Percentiles rank a stretch among this genome's conserved stretches.
phyloP scores from a whole-genome alignment of 805 yeast genomes.

The Yarrowia deformans region DNA sequence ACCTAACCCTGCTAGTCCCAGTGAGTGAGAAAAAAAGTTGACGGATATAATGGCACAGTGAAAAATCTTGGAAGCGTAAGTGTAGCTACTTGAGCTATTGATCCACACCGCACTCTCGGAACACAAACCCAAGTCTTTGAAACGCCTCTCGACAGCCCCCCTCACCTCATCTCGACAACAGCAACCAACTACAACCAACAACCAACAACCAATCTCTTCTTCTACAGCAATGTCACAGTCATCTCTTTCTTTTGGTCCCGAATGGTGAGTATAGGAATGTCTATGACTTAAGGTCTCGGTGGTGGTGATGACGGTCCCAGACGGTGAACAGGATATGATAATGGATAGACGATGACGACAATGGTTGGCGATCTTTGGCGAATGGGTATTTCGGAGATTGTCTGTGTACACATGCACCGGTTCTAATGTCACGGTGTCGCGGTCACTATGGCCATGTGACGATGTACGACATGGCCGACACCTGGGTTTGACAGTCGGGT shows the following conservation, averaged over 20 bases:
- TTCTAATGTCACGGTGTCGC: too few species aligned
- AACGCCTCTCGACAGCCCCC: neutral
- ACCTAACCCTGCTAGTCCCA: constrained; percentile 39
- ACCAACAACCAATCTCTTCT: neutral
- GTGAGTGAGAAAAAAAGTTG: constrained; percentile 36
- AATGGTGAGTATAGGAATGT: constrained; percentile 34
- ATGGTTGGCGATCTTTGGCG: too few species aligned
- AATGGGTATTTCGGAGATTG: too few species aligned
- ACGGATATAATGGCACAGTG: constrained; percentile 30
- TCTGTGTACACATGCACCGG: too few species aligned
- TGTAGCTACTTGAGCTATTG: constrained; percentile 35
- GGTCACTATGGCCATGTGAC: too few species aligned
- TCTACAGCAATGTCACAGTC: constrained; percentile 38
- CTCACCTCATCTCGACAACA: neutral
- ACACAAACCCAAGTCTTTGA: neutral
- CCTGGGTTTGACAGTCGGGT: too few species aligned
- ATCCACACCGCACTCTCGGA: constrained; percentile 1
- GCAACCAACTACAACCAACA: constrained; percentile 3
- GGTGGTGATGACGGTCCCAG: too few species aligned
- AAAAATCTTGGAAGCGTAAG: constrained; percentile 38
- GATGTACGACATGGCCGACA: too few species aligned
- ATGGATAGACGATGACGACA: too few species aligned
- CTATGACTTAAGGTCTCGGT: neutral
- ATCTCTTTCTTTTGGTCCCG: constrained; percentile 40
- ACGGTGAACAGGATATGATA: too few species aligned